These are phyloP conservation scores for Alternaria ventricosa DNA, from an alignment of 2,329 filamentous ascomycete species.

Conservation along the genomic window DNA sequence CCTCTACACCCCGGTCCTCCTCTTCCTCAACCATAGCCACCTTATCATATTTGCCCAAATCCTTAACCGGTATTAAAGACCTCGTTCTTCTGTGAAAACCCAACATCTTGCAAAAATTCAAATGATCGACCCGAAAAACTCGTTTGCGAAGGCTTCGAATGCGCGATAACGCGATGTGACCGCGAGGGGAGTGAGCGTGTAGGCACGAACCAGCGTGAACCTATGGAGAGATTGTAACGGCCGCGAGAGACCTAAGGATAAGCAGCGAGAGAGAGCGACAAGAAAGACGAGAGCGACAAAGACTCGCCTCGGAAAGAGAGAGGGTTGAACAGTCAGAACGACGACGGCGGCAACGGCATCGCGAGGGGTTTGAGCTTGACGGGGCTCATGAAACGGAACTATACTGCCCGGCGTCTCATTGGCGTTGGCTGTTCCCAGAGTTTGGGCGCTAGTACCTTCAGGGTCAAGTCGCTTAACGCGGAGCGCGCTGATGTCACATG, in stretches of 20 bases:
- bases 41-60: conserved; percentile 51
- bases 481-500: conserved; percentile 11
- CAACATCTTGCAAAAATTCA: conserved; percentile 46
- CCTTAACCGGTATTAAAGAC: conserved; percentile 53
- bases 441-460: conserved; percentile 11
- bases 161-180: conserved; percentile 19
- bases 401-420: conserved; percentile 17
- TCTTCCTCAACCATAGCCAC: conserved; percentile 40
- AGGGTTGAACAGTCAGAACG: conserved; percentile 18
- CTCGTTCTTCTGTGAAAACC: conserved; percentile 52
- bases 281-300: conserved; percentile 38
- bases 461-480: conserved; percentile 17
- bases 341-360: conserved; percentile 20
- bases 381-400: conserved; percentile 24
- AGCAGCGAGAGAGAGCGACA: conserved; percentile 40
- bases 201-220: conserved; percentile 38
- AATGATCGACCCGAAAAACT: conserved; percentile 5
- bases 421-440: conserved; percentile 12
- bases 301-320: conserved; percentile 35
- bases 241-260: conserved; percentile 30
- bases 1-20: conserved; percentile 33
- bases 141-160: conserved; percentile 5
- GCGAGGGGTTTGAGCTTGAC: conserved; percentile 24
- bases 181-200: conserved; percentile 12
- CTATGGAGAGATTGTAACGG: conserved; percentile 41